Conservation (phyloP, 371 early-diverging fungal genomes). For the Mortierella sp. region DNA sequence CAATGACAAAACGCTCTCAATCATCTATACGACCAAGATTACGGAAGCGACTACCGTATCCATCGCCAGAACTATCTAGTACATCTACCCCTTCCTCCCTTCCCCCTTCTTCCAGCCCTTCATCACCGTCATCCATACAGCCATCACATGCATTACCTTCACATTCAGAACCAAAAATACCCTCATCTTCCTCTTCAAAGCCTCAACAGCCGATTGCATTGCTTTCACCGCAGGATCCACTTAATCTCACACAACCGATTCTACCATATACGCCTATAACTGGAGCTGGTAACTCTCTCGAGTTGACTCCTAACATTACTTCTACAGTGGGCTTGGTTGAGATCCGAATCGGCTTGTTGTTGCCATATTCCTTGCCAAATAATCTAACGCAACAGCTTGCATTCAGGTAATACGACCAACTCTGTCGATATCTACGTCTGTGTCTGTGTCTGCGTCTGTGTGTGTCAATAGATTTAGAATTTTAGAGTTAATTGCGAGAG, state of each 20-base stretch:
- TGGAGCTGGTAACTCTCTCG: constrained; percentile 38
- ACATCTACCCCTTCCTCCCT: not conserved
- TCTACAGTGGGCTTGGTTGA: constrained; percentile 51
- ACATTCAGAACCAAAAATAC: not conserved
- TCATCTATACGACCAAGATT: not conserved
- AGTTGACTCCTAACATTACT: constrained; percentile 34
- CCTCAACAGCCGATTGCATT: constrained; percentile 1
- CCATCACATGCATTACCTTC: not conserved
- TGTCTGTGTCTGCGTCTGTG: no score
- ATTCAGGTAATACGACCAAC: constrained; percentile 34
- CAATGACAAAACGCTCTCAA: no score
- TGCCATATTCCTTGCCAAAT: constrained; percentile 61
- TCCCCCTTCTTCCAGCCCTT: not conserved
- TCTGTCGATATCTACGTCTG: no score
- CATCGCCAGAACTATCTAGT: no score
- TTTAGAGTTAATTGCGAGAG: constrained; percentile 1
- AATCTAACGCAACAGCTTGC: constrained; percentile 46
- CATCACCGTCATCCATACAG: not conserved
- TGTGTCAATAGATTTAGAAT: not conserved
- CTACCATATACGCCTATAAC: constrained; percentile 40
- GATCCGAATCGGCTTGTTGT: constrained; percentile 65
- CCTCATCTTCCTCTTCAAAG: not conserved
- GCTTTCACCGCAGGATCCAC: constrained; percentile 25
- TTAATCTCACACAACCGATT: constrained; percentile 17
- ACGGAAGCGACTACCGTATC: constrained; percentile 1